These are phyloP conservation scores for Boletus coccyginus DNA, from an alignment of 768 basidiomycete genomes.

Conservation along the genomic window DNA sequence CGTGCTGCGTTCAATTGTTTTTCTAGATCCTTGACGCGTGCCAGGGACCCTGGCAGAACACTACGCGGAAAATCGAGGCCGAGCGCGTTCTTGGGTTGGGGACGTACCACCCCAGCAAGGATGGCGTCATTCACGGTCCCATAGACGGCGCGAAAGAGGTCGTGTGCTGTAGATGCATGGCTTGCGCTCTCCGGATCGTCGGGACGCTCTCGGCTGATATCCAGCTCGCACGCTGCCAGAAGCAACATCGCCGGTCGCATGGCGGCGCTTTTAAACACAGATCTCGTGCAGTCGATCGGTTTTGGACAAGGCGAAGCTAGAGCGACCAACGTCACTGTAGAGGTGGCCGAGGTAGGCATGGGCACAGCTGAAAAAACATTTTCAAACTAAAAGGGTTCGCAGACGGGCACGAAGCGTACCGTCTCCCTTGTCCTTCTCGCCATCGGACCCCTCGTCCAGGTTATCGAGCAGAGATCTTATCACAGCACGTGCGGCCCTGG, in stretches of 20 bases:
- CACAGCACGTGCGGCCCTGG: conserved; percentile 28
- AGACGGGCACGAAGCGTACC: conserved; percentile 22
- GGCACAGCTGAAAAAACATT: conserved; percentile 12
- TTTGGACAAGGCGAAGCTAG: conserved; percentile 8
- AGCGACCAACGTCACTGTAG: conserved; percentile 6
- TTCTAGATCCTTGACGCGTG: conserved; percentile 24
- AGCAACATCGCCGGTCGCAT: conserved; percentile 30
- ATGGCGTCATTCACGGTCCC: conserved; percentile 23
- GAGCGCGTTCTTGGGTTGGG: conserved; percentile 19
- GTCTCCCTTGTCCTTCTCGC: conserved; percentile 22
- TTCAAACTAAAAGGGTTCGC: conserved; percentile 11
- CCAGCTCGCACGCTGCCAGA: conserved; percentile 33
- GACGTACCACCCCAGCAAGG: conserved; percentile 14
- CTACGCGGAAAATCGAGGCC: conserved; percentile 23
- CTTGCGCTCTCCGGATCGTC: conserved; percentile 16
- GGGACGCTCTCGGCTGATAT: conserved; percentile 28
- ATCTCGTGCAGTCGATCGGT: conserved; percentile 1
- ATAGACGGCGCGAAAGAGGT: conserved; percentile 32
- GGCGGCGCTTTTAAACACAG: conserved; percentile 13
- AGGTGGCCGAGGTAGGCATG: conserved; percentile 6
- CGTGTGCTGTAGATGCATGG: conserved; percentile 23
- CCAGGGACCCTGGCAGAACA: background rate
- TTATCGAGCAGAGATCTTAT: conserved; percentile 25
- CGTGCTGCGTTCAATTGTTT: conserved; percentile 20
- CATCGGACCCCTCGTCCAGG: conserved; percentile 3